Evolutionary conservation across 1,284 basidiomycete genomes (phyloP), one percentile per base, ranked within the genome.

Genomic region (Malassezia sympodialis): DNA sequence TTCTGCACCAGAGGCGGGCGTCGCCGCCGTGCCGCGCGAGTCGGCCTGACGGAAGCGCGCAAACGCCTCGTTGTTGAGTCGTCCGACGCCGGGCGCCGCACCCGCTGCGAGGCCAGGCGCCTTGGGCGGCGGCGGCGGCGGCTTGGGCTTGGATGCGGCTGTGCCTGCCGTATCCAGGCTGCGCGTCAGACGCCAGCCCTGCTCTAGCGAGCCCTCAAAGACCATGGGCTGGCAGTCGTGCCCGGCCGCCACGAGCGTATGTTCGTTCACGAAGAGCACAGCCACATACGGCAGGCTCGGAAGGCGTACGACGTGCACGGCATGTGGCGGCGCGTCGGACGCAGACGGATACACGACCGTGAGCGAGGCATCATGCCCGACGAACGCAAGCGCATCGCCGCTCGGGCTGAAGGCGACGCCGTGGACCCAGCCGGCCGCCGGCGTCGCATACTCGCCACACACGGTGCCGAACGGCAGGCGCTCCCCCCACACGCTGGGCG

Each of bases 401-500:
- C 86, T 88, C 1, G 93, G 93, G 28, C 91, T 96, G 79, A 99
- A 98, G 4, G 84, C 86, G 42, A 98, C 88, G 35, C 86, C 81
- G 68, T 98, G 93, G 3, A 98, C 91, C 93, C 94, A 99, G 12
- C 94, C 94, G 39, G 90, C 90, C 42, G 85, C 82, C 0, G 89
- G 85, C 62, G 86, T 88, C 30, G 80, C 75, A 72, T 87, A 98
- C 76, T 98, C 94, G 49, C 89, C 94, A 63, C 93, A 98, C 59
- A 98, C 81, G 0, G 94, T 96, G 72, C 93, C 93, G 79, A 98
- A 98, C 0, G 94, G 94, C 2, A 99, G 80, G 62, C 93, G 88
- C 66, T 93, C 90, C 32, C 94, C 94, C 94, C 94, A 99, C 0
- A 93, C 85, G 17, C 85, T 85, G 0, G 90, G 82, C 48, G 84